phyloP scores from a whole-genome alignment of 108 stramenopile species.

The Conticribra guillardii region DNA sequence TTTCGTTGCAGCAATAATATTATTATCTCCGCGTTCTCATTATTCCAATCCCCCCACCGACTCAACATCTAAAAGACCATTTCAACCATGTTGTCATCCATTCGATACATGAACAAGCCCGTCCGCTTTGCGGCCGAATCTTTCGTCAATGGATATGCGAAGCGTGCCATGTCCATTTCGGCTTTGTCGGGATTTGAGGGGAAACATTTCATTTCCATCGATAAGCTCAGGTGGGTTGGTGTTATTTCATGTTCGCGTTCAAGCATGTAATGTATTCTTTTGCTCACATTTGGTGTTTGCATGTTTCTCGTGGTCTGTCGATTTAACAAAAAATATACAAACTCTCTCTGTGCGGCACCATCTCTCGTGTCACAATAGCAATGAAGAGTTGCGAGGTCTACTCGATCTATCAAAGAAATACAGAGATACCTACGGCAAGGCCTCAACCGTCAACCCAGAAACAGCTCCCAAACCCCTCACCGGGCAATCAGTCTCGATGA shows the following conservation, averaged over 20 bases:
- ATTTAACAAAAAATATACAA: not conserved
- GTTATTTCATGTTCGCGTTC: not conserved
- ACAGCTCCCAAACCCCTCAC: slow-evolving; percentile 76
- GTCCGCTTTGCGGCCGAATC: slow-evolving; percentile 18
- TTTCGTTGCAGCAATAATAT: too few species aligned
- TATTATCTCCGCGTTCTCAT: too few species aligned
- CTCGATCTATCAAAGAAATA: slow-evolving; percentile 77
- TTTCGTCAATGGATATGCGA: slow-evolving; percentile 24
- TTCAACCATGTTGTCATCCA: slow-evolving; percentile 16
- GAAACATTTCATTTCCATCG: slow-evolving; percentile 82
- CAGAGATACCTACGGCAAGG: slow-evolving; percentile 72
- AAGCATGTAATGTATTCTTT: not conserved
- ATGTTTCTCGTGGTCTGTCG: not conserved
- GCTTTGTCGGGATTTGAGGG: slow-evolving; percentile 54
- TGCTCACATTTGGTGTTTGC: not conserved
- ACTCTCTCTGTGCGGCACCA: not conserved
- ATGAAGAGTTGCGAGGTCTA: slow-evolving; percentile 83
- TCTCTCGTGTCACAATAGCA: slow-evolving; percentile 42
- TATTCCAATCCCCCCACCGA: too few species aligned
- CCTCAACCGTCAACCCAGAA: slow-evolving; percentile 43
- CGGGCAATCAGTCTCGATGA: slow-evolving; percentile 90
- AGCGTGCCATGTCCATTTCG: slow-evolving; percentile 45
- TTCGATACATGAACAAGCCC: slow-evolving; percentile 17
- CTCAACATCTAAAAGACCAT: too few species aligned
- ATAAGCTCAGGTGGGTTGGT: slow-evolving; percentile 71